These are phyloP conservation scores for Solanum lycopersicoides DNA, from an alignment of 257 asterid genomes.

Conservation along the genomic window DNA sequence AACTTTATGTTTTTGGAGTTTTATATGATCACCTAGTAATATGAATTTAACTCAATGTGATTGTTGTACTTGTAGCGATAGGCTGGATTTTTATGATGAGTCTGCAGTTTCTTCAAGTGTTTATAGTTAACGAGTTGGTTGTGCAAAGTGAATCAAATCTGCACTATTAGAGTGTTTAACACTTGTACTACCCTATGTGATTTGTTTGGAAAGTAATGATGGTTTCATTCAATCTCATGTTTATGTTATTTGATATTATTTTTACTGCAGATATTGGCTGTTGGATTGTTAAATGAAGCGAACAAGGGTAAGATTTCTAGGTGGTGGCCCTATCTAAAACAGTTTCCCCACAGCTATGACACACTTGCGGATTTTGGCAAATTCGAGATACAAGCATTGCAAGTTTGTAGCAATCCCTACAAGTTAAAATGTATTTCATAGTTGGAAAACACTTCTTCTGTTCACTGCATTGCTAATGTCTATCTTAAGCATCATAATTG, in stretches of 20 bases:
- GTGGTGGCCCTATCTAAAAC: conserved; percentile 82
- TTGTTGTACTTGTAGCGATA: not conserved
- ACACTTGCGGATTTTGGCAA: conserved; percentile 48
- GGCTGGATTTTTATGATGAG: not conserved
- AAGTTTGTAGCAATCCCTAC: conserved; percentile 35
- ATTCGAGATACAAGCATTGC: conserved; percentile 74
- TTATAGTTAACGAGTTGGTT: not conserved
- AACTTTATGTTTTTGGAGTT: not conserved
- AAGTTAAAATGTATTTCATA: not conserved
- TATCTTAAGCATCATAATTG: not conserved
- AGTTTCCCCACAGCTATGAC: conserved; percentile 70
- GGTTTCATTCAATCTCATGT: not conserved
- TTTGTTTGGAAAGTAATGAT: not conserved
- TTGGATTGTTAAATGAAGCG: conserved; percentile 71
- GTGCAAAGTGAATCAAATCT: not conserved
- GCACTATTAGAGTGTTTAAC: not conserved
- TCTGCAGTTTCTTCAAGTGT: not conserved
- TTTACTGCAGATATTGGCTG: conserved; percentile 47
- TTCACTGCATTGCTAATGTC: not conserved
- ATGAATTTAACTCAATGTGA: not conserved
- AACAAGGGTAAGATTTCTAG: conserved; percentile 61
- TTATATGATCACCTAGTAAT: not conserved
- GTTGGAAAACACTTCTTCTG: not conserved
- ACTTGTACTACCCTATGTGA: not conserved
- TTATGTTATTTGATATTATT: not conserved